phyloP scores from a whole-genome alignment of 1,284 basidiomycete genomes.

The Pseudozyma tsukubaensis region DNA sequence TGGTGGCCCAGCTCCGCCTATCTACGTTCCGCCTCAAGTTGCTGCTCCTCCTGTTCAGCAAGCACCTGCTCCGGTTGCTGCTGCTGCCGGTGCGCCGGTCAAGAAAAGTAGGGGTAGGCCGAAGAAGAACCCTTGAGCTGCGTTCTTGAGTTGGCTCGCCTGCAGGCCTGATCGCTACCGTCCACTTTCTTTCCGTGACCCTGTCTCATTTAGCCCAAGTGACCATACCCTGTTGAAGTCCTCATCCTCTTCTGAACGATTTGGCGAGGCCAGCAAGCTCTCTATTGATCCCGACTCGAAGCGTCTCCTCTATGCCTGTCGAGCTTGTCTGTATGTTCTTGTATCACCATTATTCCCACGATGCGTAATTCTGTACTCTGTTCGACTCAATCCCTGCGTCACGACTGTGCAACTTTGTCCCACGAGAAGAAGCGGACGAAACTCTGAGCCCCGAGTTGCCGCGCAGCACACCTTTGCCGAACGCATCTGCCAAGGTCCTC shows the following conservation, averaged over 20 bases:
- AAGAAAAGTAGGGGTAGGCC: slow-evolving; percentile 44
- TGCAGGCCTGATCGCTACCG: background rate
- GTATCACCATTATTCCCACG: slow-evolving; percentile 13
- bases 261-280: no score
- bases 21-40: background rate
- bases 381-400: no score
- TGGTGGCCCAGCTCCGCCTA: background rate
- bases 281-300: no score
- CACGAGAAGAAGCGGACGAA: no score
- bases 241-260: no score
- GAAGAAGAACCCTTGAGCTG: slow-evolving; percentile 27
- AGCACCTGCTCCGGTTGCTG: background rate
- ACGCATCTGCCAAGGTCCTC: no score
- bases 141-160: background rate
- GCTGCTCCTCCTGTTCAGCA: background rate
- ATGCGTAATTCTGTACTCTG: slow-evolving; percentile 5
- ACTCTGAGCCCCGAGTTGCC: no score
- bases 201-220: no score
- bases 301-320: background rate
- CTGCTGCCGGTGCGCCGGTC: slow-evolving; percentile 8
- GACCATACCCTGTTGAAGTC: no score
- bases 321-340: slow-evolving; percentile 1
- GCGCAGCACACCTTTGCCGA: no score
- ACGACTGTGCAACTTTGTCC: no score
- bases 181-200: background rate